Percentiles rank a stretch among this genome's conserved stretches.
Evolutionary conservation across 2,329 filamentous ascomycete genomes (phyloP).

Genomic region (Diaporthe citri): DNA sequence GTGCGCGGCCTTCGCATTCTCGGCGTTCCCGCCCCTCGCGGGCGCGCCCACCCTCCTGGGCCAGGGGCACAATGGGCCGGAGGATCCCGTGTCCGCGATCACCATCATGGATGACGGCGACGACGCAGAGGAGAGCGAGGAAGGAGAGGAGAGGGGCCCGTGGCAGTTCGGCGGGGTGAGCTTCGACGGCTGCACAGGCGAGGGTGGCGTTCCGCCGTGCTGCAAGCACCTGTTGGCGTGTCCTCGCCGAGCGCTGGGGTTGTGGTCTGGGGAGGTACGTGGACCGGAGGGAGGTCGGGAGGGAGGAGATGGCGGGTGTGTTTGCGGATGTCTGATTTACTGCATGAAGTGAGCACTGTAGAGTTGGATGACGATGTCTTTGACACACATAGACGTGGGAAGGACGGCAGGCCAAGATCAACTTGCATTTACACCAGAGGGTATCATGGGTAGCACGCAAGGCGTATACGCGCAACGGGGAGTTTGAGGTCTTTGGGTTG

Average conservation of each 20-base stretch:
- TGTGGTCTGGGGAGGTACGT: constrained; percentile 68
- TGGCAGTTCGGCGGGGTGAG: constrained; percentile 66
- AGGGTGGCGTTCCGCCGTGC: constrained; percentile 60
- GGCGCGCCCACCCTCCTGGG: constrained; percentile 18
- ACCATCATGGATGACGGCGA: not conserved
- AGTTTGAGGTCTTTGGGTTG: not conserved
- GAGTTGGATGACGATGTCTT: not conserved
- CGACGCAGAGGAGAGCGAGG: constrained; percentile 27
- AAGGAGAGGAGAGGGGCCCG: constrained; percentile 13
- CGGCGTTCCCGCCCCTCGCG: constrained; percentile 67
- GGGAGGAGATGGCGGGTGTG: constrained; percentile 81
- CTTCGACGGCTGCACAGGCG: constrained; percentile 48
- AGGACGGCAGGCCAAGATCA: not conserved
- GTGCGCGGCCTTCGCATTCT: constrained; percentile 86
- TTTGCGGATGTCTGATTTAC: constrained; percentile 57
- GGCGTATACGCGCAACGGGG: not conserved
- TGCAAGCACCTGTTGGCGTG: constrained; percentile 94
- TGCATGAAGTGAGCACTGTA: not conserved
- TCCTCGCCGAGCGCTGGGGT: constrained; percentile 77
- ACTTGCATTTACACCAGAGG: not conserved
- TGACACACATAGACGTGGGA: no score
- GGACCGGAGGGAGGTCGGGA: constrained; percentile 64
- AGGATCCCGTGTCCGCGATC: constrained; percentile 10
- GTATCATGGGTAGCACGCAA: not conserved
- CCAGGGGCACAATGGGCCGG: constrained; percentile 33